These are phyloP conservation scores for Exophiala dermatitidis DNA, from an alignment of 2,329 filamentous ascomycete species.

Conservation along the genomic window DNA sequence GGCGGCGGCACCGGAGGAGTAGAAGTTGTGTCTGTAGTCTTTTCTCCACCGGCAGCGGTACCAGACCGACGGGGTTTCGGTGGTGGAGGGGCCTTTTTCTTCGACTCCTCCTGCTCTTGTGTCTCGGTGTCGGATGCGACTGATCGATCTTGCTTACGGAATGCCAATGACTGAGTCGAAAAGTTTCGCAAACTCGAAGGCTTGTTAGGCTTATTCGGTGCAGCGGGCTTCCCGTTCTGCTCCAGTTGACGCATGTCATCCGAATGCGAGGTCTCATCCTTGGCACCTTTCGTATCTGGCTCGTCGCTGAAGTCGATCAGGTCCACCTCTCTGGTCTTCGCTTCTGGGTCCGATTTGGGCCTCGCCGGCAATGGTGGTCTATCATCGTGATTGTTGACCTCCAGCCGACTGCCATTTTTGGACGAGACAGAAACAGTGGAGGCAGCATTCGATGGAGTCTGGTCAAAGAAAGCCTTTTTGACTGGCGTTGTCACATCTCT, in stretches of 20 bases:
- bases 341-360: slow-evolving; percentile 26
- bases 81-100: slow-evolving; percentile 35
- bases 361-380: slow-evolving; percentile 38
- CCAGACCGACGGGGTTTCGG: slow-evolving; percentile 30
- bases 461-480: slow-evolving; percentile 69
- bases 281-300: slow-evolving; percentile 26
- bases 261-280: slow-evolving; percentile 10
- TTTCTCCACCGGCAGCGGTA: slow-evolving; percentile 7
- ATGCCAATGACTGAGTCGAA: slow-evolving; percentile 21
- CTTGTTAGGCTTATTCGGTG: slow-evolving; percentile 41
- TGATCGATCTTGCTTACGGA: slow-evolving; percentile 14
- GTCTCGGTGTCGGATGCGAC: slow-evolving; percentile 14
- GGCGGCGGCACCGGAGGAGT: slow-evolving; percentile 9
- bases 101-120: slow-evolving; percentile 18
- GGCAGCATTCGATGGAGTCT: slow-evolving; percentile 39
- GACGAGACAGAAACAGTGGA: slow-evolving; percentile 27
- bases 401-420: slow-evolving; percentile 17
- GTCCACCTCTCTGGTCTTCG: slow-evolving; percentile 27
- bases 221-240: slow-evolving; percentile 17
- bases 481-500: slow-evolving; percentile 84
- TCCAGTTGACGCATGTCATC: slow-evolving; percentile 17
- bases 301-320: slow-evolving; percentile 37
- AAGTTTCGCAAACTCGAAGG: slow-evolving; percentile 37
- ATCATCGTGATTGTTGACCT: slow-evolving; percentile 28
- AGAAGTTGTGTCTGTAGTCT: slow-evolving; percentile 5